These are phyloP conservation scores for Backusella sp. DNA, from an alignment of 192 early-diverging fungal species.

Conservation along the genomic window DNA sequence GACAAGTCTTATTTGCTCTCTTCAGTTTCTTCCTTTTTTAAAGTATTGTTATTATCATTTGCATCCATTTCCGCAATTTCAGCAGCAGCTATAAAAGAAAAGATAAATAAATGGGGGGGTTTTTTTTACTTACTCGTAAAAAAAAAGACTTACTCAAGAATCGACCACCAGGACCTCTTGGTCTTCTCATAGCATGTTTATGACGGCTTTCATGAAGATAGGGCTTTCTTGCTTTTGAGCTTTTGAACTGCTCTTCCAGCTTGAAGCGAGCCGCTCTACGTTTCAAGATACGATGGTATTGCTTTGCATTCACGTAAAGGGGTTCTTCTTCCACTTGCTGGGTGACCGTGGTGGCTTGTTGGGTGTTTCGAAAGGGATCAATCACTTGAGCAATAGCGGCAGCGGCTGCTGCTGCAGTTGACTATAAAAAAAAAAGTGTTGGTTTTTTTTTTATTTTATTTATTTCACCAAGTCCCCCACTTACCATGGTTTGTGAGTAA, in stretches of 20 bases:
- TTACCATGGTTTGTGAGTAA: background rate
- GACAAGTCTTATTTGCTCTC: background rate
- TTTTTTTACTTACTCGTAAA: background rate
- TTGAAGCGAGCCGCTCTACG: slow-evolving; percentile 86
- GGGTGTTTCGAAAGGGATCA: background rate
- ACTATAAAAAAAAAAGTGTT: background rate
- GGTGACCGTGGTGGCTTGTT: background rate
- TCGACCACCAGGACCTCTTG: slow-evolving; percentile 95
- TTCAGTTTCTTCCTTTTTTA: background rate
- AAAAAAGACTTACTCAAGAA: slow-evolving; percentile 64
- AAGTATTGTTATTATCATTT: background rate
- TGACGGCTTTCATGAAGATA: slow-evolving; percentile 98
- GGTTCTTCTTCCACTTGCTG: slow-evolving; percentile 66
- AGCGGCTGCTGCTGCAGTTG: background rate
- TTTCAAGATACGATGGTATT: slow-evolving; percentile 96
- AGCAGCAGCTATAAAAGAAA: slow-evolving; percentile 45
- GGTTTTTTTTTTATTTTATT: background rate
- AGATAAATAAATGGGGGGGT: background rate
- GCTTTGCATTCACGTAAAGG: slow-evolving; percentile 97
- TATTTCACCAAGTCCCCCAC: too few species aligned
- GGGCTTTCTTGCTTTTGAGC: slow-evolving; percentile 74
- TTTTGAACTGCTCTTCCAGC: slow-evolving; percentile 75
- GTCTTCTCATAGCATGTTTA: slow-evolving; percentile 95
- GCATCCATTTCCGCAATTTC: slow-evolving; percentile 68
- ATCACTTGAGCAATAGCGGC: slow-evolving; percentile 7